Evolutionary conservation across 2,329 filamentous ascomycete genomes (phyloP), one percentile per base, ranked within the genome.

Genomic region (Exophiala sp.): DNA sequence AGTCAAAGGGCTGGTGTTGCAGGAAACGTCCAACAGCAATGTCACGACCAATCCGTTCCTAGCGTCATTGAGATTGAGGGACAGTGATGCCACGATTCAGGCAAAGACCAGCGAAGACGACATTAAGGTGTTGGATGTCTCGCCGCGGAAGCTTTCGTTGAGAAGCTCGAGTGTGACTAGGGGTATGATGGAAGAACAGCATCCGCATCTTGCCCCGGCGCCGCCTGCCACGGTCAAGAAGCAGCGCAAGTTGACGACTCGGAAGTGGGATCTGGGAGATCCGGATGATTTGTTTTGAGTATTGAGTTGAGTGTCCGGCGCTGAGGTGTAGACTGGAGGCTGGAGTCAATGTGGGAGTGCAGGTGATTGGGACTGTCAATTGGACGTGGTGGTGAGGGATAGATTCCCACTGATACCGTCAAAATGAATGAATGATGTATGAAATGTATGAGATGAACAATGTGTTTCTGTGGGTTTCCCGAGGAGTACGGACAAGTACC

Each of bases 221-320:
- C 51, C 62, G 4, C n/a, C n/a, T n/a, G 52, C 65, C 2, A 61
- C 64, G 2, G 65, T 61, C 19, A 73, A 70, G 62, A 70, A 68
- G 45, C 63, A 61, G 24, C 66, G 69, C 41, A 73, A 71, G 55
- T 63, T 75, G 61, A 70, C 70, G 6, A 68, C 72, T 1, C 61
- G 72, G 43, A 73, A 73, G 58, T 72, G 70, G 65, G 72, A 75
- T 59, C 55, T 74, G 44, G 72, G 65, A 3, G 68, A 70, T 1
- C 70, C 72, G 50, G 66, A 67, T 39, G 65, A 70, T 13, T 13
- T 32, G 42, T 59, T 66, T 41, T 62, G 55, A 57, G 27, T 39
- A 16, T 19, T 7, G 9, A 8, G 9, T 13, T 37, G 10, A 13
- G 11, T 37, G 11, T 37, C 9, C 38, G 30, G 13, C 14, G 14